These are phyloP conservation scores for Amaranthus cruentus DNA, from an alignment of 148 eudicot genomes.

Conservation along the genomic window DNA sequence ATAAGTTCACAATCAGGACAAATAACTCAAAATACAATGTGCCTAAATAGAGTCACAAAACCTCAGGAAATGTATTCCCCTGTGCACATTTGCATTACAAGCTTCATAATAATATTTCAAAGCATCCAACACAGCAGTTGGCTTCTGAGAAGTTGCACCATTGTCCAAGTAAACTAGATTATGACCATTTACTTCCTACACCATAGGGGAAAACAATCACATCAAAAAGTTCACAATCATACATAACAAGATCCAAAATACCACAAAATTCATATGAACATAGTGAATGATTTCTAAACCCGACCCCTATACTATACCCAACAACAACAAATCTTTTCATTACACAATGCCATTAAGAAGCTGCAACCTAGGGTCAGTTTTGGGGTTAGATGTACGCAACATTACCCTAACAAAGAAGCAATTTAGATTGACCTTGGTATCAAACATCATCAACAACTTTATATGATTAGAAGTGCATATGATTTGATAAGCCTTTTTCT, in stretches of 20 bases:
- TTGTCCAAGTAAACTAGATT: conserved; percentile 87
- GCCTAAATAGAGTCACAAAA: conserved; percentile 8
- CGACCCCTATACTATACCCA: neutral
- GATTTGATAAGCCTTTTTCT: too few relatives aligned
- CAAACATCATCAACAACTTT: too few relatives aligned
- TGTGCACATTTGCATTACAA: conserved; percentile 90
- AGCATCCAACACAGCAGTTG: conserved; percentile 61
- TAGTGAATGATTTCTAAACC: neutral
- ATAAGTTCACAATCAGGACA: conserved; percentile 7
- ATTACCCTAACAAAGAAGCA: neutral
- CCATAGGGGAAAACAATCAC: neutral
- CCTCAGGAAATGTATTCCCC: conserved; percentile 92
- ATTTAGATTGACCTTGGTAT: neutral
- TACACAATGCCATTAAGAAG: too few relatives aligned
- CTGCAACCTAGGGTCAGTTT: neutral
- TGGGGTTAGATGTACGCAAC: neutral
- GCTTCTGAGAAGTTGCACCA: conserved; percentile 98
- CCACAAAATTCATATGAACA: neutral
- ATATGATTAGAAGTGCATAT: too few relatives aligned
- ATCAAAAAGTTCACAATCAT: neutral
- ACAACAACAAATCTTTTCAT: neutral
- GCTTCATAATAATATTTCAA: conserved; percentile 65
- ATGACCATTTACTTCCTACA: conserved; percentile 73
- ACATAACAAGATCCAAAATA: neutral
- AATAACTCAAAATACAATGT: neutral